phyloP scores from a whole-genome alignment of 2,329 filamentous ascomycete genomes.

The Blastomyces emzantsi region DNA sequence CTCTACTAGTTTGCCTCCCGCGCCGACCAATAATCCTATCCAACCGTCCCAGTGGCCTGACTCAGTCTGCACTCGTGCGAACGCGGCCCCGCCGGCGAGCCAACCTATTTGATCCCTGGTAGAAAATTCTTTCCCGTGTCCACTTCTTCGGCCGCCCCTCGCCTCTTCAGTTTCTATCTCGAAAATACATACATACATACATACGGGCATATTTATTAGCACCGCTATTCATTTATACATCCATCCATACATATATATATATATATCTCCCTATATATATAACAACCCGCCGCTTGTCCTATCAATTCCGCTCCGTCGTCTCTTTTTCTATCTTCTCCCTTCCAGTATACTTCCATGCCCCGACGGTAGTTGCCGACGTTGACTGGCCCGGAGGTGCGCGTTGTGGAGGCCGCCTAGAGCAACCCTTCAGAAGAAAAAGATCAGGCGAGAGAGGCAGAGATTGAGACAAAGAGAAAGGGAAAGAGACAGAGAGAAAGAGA shows the following conservation, averaged over 20 bases:
- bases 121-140: neutral
- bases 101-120: neutral
- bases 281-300: neutral
- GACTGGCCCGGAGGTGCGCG: slow-evolving; percentile 3
- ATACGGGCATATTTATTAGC: no score
- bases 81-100: slow-evolving; percentile 1
- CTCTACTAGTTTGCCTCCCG: neutral
- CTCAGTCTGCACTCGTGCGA: neutral
- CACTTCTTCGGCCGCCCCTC: neutral
- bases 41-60: neutral
- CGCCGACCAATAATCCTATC: neutral
- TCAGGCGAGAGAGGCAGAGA: neutral
- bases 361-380: neutral
- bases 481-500: neutral
- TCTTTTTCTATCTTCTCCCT: neutral
- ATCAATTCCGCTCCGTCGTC: neutral
- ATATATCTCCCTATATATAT: neutral
- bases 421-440: neutral
- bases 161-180: neutral
- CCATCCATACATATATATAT: neutral
- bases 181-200: neutral
- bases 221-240: neutral
- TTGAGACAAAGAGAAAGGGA: neutral
- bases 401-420: neutral
- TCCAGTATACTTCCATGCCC: slow-evolving; percentile 1